A percentile compares a stretch with the other conserved stretches of the same genome.
These are phyloP conservation scores for Capronia americana DNA, from an alignment of 2,329 filamentous ascomycete species.

Conservation along the genomic window DNA sequence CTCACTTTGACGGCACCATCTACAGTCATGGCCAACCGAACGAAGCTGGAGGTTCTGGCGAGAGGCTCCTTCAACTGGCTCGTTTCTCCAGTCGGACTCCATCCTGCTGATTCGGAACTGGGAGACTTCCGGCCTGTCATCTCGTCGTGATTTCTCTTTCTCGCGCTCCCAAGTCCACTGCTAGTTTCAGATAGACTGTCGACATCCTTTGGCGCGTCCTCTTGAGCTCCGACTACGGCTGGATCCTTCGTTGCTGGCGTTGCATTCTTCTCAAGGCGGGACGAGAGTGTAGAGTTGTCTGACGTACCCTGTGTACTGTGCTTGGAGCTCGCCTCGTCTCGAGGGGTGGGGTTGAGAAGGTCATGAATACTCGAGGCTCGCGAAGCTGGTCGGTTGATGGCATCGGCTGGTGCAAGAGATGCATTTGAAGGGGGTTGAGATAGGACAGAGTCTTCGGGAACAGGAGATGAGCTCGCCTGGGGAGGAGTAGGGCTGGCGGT, in stretches of 20 bases:
- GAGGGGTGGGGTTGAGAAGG: slow-evolving; percentile 35
- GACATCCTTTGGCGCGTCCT: slow-evolving; percentile 5
- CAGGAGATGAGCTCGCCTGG: slow-evolving; percentile 22
- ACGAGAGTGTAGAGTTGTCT: slow-evolving; percentile 26
- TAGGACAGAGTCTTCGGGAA: slow-evolving; percentile 2
- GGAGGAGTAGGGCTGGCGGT: slow-evolving; percentile 23
- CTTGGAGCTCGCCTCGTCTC: slow-evolving; percentile 15
- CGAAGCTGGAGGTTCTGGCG: slow-evolving; percentile 52
- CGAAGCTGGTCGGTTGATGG: slow-evolving; percentile 30
- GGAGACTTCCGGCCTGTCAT: slow-evolving; percentile 28
- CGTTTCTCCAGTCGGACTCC: slow-evolving; percentile 48
- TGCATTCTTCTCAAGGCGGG: slow-evolving; percentile 27
- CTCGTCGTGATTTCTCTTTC: slow-evolving; percentile 36
- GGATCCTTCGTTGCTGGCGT: background rate
- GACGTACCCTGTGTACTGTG: slow-evolving; percentile 23
- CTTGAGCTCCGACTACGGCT: background rate
- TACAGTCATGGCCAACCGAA: slow-evolving; percentile 81
- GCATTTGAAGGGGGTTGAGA: slow-evolving; percentile 6
- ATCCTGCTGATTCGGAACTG: slow-evolving; percentile 45
- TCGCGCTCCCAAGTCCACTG: slow-evolving; percentile 27
- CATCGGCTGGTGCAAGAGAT: slow-evolving; percentile 24
- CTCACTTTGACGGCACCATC: slow-evolving; percentile 91
- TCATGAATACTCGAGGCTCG: slow-evolving; percentile 37
- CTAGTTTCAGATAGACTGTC: slow-evolving; percentile 11
- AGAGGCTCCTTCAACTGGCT: slow-evolving; percentile 39